phyloP scores from a whole-genome alignment of 2,329 filamentous ascomycete genomes.

The Cladosporium oxysporum region DNA sequence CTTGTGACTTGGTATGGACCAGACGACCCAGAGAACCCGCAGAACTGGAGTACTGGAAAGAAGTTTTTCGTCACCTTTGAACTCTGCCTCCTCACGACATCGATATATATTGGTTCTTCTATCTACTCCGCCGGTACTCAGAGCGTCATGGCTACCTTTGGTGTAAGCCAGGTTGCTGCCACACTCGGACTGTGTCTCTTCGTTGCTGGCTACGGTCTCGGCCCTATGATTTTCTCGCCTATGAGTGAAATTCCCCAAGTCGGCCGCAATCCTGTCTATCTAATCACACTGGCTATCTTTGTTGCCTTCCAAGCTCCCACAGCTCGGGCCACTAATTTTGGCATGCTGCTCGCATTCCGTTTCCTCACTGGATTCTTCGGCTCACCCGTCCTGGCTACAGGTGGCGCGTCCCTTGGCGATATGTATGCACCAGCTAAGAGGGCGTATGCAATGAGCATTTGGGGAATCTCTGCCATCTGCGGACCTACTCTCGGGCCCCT shows the following conservation, averaged over 20 bases:
- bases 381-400: constrained; percentile 45
- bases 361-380: constrained; percentile 55
- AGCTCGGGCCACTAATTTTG: constrained; percentile 51
- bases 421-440: constrained; percentile 41
- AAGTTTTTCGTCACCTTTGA: constrained; percentile 46
- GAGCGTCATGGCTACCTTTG: constrained; percentile 46
- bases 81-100: constrained; percentile 51
- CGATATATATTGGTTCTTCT: constrained; percentile 52
- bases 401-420: constrained; percentile 45
- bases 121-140: constrained; percentile 52
- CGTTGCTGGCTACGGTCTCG: constrained; percentile 51
- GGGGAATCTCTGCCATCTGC: constrained; percentile 39
- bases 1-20: constrained; percentile 55
- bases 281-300: constrained; percentile 50
- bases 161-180: constrained; percentile 44
- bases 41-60: constrained; percentile 41
- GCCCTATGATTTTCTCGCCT: constrained; percentile 47
- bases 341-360: constrained; percentile 53
- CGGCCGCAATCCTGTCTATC: constrained; percentile 51
- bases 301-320: constrained; percentile 51
- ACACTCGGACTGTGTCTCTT: constrained; percentile 53
- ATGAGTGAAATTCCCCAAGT: constrained; percentile 51
- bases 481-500: constrained; percentile 44
- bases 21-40: constrained; percentile 42
- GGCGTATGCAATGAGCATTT: constrained; percentile 41